Evolutionary conservation across 1,284 basidiomycete genomes (phyloP).

Genomic region (Vanrija sp.): DNA sequence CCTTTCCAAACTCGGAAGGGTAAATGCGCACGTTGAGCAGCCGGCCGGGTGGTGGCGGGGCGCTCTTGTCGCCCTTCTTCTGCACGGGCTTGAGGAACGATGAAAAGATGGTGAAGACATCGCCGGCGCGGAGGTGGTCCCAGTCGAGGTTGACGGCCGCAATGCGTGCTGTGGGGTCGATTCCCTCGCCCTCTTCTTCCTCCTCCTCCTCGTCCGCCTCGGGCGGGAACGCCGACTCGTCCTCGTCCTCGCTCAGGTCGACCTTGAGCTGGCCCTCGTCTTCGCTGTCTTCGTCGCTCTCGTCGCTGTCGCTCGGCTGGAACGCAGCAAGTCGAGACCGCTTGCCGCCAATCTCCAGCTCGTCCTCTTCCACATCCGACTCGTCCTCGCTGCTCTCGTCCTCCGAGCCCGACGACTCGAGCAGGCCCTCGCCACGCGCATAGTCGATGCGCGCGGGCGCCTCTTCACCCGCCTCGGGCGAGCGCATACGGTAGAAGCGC

Average conservation of each 20-base stretch:
- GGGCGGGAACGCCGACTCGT: constrained; percentile 49
- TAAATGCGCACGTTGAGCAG: constrained; percentile 78
- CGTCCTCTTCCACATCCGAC: constrained; percentile 45
- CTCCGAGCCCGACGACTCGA: constrained; percentile 75
- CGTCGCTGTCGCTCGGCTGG: constrained; percentile 38
- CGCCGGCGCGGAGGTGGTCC: constrained; percentile 88
- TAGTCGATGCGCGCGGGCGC: constrained; percentile 61
- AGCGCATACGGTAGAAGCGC: constrained; percentile 70
- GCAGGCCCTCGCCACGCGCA: constrained; percentile 79
- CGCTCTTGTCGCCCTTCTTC: constrained; percentile 19
- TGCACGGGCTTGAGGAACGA: constrained; percentile 62
- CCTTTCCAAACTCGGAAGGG: constrained; percentile 89
- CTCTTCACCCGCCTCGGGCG: constrained; percentile 44
- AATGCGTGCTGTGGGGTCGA: constrained; percentile 61
- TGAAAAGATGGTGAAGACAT: constrained; percentile 89
- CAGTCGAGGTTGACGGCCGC: constrained; percentile 97
- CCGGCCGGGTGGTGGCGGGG: constrained; percentile 55
- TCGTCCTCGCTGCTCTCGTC: constrained; percentile 59
- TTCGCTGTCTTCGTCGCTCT: constrained; percentile 33
- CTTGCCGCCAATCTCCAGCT: constrained; percentile 53
- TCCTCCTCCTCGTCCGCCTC: constrained; percentile 39
- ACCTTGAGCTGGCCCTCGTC: constrained; percentile 50
- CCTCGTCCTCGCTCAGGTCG: constrained; percentile 61
- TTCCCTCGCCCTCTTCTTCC: constrained; percentile 41
- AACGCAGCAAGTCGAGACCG: constrained; percentile 55